Evolutionary conservation across 2,329 filamentous ascomycete species (phyloP).

Genomic region (Arthrobotrys entomopaga): DNA sequence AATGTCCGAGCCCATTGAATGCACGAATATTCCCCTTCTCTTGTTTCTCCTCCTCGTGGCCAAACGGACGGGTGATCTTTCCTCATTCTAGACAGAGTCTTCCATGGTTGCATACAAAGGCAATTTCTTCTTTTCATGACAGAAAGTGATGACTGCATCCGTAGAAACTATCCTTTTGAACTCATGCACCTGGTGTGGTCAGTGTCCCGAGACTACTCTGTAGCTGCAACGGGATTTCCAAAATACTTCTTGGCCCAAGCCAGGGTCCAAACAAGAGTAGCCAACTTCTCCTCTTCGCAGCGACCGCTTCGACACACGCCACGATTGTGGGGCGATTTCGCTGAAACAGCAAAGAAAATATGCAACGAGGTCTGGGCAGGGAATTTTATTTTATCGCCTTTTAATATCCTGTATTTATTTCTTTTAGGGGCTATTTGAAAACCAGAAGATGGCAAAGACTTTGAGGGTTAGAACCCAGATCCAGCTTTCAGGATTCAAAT

Average conservation of each 20-base stretch:
- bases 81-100: neutral
- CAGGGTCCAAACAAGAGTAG: slow-evolving; percentile 25
- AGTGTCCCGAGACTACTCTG: neutral
- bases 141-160: slow-evolving; percentile 6
- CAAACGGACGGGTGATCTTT: slow-evolving; percentile 8
- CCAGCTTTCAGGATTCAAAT: too few species aligned
- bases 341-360: too few species aligned
- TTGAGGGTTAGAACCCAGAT: too few species aligned
- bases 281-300: slow-evolving; percentile 28
- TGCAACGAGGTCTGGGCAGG: too few species aligned
- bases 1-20: neutral
- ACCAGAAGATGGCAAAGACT: too few species aligned
- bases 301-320: slow-evolving; percentile 22
- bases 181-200: slow-evolving; percentile 24
- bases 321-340: slow-evolving; percentile 47
- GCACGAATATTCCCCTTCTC: neutral
- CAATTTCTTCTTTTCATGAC: slow-evolving; percentile 11
- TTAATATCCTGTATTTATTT: too few species aligned
- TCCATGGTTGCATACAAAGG: neutral
- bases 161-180: neutral
- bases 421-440: too few species aligned
- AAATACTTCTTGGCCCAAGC: slow-evolving; percentile 4
- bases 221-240: slow-evolving; percentile 20
- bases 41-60: slow-evolving; percentile 22
- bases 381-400: too few species aligned